These are phyloP conservation scores for Asterochloris sp. DNA, from an alignment of 139 green algal species.

Conservation along the genomic window DNA sequence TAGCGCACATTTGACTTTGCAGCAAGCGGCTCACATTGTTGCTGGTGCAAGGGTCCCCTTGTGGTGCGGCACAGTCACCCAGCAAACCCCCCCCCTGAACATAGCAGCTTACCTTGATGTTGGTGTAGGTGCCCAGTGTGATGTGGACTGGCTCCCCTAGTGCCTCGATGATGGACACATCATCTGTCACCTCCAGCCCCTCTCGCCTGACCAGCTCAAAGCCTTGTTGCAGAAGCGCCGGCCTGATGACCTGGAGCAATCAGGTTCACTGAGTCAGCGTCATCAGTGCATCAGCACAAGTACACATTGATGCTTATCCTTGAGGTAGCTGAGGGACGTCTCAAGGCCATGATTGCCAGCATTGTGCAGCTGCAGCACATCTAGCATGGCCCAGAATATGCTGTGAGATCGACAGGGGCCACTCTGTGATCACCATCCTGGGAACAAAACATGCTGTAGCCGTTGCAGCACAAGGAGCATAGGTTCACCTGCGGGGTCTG, in stretches of 20 bases:
- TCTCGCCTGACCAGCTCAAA: slow-evolving; percentile 80
- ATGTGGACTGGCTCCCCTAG: slow-evolving; percentile 90
- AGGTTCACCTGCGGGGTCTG: slow-evolving; percentile 88
- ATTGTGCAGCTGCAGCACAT: neutral
- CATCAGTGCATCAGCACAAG: neutral
- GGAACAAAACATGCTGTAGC: neutral
- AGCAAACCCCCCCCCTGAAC: neutral
- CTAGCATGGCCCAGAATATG: neutral
- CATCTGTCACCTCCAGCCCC: slow-evolving; percentile 92
- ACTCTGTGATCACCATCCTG: neutral
- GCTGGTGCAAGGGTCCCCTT: neutral
- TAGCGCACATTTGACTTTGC: neutral
- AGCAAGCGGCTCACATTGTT: neutral
- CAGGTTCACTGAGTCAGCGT: neutral
- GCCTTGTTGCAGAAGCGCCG: slow-evolving; percentile 73
- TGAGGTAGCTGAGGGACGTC: neutral
- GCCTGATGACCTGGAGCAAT: slow-evolving; percentile 71
- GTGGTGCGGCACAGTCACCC: neutral
- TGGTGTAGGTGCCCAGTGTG: slow-evolving; percentile 90
- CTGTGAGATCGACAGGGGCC: neutral
- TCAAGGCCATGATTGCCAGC: neutral
- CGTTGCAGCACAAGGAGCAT: neutral
- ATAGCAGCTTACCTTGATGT: slow-evolving; percentile 88
- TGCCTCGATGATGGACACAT: slow-evolving; percentile 97
- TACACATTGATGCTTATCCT: neutral